These are phyloP conservation scores for Candida tibetensis DNA, from an alignment of 805 yeast species.

Conservation along the genomic window DNA sequence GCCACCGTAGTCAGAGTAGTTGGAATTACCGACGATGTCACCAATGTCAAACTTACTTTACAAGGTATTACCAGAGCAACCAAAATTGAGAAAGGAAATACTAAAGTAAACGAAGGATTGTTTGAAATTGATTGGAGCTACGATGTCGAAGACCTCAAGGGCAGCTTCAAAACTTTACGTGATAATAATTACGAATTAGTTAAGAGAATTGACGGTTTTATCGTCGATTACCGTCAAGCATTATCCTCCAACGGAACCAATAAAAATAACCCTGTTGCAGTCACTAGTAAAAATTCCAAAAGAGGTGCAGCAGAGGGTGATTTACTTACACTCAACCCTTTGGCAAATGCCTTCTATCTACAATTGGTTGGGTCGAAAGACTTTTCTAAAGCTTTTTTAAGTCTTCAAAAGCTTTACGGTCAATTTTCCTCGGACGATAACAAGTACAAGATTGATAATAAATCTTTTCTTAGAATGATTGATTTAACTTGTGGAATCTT, in stretches of 20 bases:
- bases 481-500: conserved; percentile 51
- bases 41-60: conserved; percentile 44
- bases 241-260: conserved; percentile 14
- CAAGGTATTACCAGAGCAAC: conserved; percentile 49
- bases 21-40: conserved; percentile 45
- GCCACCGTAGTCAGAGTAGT: conserved; percentile 47
- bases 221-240: conserved; percentile 36
- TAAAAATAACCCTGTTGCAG: conserved; percentile 5
- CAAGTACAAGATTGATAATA: conserved; percentile 9
- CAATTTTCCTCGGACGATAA: conserved; percentile 16
- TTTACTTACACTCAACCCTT: conserved; percentile 54
- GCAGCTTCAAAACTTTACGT: conserved; percentile 19
- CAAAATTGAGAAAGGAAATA: conserved; percentile 3
- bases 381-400: conserved; percentile 43
- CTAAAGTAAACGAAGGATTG: conserved; percentile 22
- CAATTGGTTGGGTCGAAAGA: conserved; percentile 51
- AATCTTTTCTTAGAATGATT: conserved; percentile 16
- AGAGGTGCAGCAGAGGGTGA: conserved; percentile 17
- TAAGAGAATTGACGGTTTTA: conserved; percentile 37
- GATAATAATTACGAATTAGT: conserved; percentile 22
- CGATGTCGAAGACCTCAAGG: conserved; percentile 15
- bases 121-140: conserved; percentile 26
- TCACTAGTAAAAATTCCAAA: conserved; percentile 6
- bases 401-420: conserved; percentile 35
- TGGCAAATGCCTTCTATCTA: conserved; percentile 54